These are phyloP conservation scores for Ogataea degrootiae DNA, from an alignment of 805 yeast species.

Conservation along the genomic window DNA sequence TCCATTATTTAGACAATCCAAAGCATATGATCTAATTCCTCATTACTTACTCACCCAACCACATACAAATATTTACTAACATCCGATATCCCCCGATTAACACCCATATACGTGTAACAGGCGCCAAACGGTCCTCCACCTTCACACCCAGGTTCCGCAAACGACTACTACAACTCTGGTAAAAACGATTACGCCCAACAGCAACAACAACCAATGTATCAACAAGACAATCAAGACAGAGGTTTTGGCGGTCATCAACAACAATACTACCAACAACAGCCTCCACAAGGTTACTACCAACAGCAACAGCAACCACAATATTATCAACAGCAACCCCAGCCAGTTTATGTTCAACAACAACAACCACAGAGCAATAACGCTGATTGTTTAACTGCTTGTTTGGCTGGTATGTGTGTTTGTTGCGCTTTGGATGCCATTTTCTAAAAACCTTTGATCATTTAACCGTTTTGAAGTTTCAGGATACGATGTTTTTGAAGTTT, in stretches of 20 bases:
- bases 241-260: conserved; percentile 16
- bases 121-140: conserved; percentile 7
- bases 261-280: conserved; percentile 33
- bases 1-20: no score
- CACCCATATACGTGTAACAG: background rate
- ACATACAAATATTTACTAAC: background rate
- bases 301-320: conserved; percentile 25
- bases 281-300: conserved; percentile 20
- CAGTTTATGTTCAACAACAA: conserved; percentile 51
- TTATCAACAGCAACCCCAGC: conserved; percentile 44
- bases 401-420: conserved; percentile 52
- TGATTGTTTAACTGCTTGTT: conserved; percentile 46
- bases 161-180: conserved; percentile 11
- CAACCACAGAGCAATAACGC: conserved; percentile 34
- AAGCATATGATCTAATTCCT: no score
- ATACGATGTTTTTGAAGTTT: background rate
- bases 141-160: conserved; percentile 8
- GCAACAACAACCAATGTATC: conserved; percentile 1
- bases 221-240: background rate
- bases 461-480: background rate
- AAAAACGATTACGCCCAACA: background rate
- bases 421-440: conserved; percentile 50
- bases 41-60: no score
- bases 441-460: conserved; percentile 16
- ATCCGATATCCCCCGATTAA: background rate